Conservation (phyloP, 129 eudicot species). For the Pittosporum tobira region DNA sequence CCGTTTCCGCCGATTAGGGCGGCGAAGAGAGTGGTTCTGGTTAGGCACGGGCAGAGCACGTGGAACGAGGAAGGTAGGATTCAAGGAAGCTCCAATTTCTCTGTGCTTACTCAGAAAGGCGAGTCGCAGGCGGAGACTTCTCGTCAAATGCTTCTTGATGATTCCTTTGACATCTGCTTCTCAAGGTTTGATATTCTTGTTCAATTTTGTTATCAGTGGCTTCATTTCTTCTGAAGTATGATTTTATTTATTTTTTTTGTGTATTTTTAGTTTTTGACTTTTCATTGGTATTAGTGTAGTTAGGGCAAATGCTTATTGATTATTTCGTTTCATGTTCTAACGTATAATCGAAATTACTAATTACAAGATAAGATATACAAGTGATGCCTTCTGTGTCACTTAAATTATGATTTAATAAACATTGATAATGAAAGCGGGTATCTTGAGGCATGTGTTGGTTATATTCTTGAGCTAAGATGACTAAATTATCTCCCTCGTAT, state of each 20-base stretch:
- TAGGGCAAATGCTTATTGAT: too few species aligned
- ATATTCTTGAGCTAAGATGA: not conserved
- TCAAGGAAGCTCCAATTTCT: slow-evolving; percentile 89
- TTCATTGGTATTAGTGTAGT: too few species aligned
- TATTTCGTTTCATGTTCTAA: too few species aligned
- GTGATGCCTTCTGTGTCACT: not conserved
- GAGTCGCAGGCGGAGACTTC: slow-evolving; percentile 86
- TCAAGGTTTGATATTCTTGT: slow-evolving; percentile 36
- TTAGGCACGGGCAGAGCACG: slow-evolving; percentile 97
- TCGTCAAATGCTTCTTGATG: slow-evolving; percentile 74
- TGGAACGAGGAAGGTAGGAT: slow-evolving; percentile 97
- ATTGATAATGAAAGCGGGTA: too few species aligned
- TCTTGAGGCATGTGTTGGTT: not conserved
- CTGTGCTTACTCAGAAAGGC: slow-evolving; percentile 76
- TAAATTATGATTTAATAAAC: too few species aligned
- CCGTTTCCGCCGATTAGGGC: slow-evolving; percentile 42
- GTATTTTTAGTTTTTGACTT: not conserved
- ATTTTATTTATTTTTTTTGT: not conserved
- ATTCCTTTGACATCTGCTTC: slow-evolving; percentile 74
- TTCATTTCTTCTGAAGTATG: not conserved
- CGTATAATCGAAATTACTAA: too few species aligned
- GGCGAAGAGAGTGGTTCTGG: slow-evolving; percentile 80
- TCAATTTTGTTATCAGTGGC: not conserved
- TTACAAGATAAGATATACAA: too few species aligned
- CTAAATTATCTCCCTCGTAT: not conserved